These are phyloP conservation scores for Spongospora subterranea DNA, from an alignment of 208 protist species.

Conservation along the genomic window DNA sequence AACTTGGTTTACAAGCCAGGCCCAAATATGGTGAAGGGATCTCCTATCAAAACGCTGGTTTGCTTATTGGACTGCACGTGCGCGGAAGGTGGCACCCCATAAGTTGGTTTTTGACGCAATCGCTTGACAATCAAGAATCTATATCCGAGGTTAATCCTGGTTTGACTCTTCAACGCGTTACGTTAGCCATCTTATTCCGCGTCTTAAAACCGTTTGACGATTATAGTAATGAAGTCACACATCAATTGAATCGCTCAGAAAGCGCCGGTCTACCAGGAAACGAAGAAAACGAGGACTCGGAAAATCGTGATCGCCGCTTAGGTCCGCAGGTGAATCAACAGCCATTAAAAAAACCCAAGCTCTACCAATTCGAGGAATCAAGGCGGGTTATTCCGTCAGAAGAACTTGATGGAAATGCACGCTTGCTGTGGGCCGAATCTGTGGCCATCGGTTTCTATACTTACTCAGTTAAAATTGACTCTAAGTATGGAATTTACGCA, in stretches of 20 bases:
- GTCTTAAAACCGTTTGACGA: constrained; percentile 55
- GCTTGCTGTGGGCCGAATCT: background rate
- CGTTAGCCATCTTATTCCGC: constrained; percentile 26
- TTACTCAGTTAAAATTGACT: constrained; percentile 5
- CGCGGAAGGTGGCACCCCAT: background rate
- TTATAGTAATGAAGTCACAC: background rate
- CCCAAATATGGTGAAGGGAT: constrained; percentile 47
- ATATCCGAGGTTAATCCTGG: constrained; percentile 19
- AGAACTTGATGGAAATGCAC: background rate
- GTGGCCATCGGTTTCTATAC: background rate
- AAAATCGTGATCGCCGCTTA: background rate
- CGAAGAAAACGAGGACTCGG: background rate
- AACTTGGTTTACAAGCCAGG: background rate
- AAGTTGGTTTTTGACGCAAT: background rate
- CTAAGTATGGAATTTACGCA: constrained; percentile 4
- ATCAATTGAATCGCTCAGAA: background rate
- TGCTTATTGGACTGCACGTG: constrained; percentile 6
- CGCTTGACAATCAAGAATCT: background rate
- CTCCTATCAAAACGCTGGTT: background rate
- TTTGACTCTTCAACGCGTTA: background rate
- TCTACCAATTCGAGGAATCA: background rate
- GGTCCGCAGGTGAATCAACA: background rate
- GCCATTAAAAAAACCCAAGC: background rate
- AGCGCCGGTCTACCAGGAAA: background rate
- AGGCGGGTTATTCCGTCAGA: background rate